A percentile compares a stretch with the other conserved stretches of the same genome.
Evolutionary conservation across 768 basidiomycete genomes (phyloP).

Genomic region (Lanmaoa rubissima): DNA sequence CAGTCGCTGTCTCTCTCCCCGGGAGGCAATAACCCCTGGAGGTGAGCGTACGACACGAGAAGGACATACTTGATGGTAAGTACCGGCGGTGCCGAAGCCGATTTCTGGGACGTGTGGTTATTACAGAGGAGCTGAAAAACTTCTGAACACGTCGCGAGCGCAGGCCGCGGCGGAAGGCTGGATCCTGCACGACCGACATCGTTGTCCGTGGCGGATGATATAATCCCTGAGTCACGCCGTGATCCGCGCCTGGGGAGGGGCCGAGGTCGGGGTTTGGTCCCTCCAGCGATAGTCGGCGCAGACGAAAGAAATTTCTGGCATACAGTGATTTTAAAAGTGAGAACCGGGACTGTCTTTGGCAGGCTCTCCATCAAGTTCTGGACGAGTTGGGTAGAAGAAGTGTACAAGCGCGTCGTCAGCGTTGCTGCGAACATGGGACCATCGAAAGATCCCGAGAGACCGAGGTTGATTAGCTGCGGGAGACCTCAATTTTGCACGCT

Average conservation of each 20-base stretch:
- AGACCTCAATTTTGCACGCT: neutral
- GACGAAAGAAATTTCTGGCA: constrained; percentile 41
- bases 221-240: constrained; percentile 6
- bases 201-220: constrained; percentile 5
- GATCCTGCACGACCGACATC: constrained; percentile 19
- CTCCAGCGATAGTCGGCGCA: constrained; percentile 11
- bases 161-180: constrained; percentile 24
- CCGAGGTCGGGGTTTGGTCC: constrained; percentile 30
- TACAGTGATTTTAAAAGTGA: constrained; percentile 43
- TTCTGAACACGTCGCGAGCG: constrained; percentile 25
- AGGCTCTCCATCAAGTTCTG: constrained; percentile 39
- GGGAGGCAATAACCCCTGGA: constrained; percentile 29
- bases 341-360: constrained; percentile 33
- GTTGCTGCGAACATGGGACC: constrained; percentile 35
- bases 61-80: constrained; percentile 38
- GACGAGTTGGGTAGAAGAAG: constrained; percentile 28
- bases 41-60: constrained; percentile 37
- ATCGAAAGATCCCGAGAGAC: constrained; percentile 38
- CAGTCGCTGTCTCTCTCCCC: constrained; percentile 36
- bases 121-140: constrained; percentile 27
- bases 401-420: constrained; percentile 36
- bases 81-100: constrained; percentile 8
- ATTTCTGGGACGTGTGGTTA: constrained; percentile 5
- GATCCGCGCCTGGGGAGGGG: constrained; percentile 32
- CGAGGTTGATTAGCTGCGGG: constrained; percentile 41